phyloP scores from a whole-genome alignment of 2,329 filamentous ascomycete genomes.

The Chaetomium globosum region DNA sequence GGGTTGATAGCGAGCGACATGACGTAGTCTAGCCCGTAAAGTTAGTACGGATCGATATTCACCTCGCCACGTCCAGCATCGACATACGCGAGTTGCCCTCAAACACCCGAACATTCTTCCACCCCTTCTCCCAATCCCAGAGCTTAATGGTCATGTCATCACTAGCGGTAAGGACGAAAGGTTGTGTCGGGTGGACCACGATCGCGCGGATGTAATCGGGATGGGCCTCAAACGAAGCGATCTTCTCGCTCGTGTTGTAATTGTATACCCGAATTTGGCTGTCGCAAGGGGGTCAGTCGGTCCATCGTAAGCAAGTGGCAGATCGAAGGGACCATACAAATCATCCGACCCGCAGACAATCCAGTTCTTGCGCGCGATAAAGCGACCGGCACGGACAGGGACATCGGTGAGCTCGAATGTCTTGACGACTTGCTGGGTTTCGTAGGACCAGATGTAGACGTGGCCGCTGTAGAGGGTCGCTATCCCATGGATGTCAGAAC shows the following conservation, averaged over 20 bases:
- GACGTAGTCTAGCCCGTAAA: slow-evolving; percentile 32
- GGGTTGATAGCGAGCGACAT: slow-evolving; percentile 88
- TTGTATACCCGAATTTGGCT: slow-evolving; percentile 82
- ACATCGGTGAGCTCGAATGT: slow-evolving; percentile 99
- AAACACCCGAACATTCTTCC: slow-evolving; percentile 97
- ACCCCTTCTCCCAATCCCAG: slow-evolving; percentile 98
- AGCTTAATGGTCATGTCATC: slow-evolving; percentile 99
- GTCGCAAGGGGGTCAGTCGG: slow-evolving; percentile 62
- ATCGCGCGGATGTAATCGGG: slow-evolving; percentile 98
- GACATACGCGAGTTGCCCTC: slow-evolving; percentile 77
- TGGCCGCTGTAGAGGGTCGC: slow-evolving; percentile 91
- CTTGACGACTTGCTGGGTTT: slow-evolving; percentile 95
- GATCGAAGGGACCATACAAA: slow-evolving; percentile 56
- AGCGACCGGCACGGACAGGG: slow-evolving; percentile 92
- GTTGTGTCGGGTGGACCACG: slow-evolving; percentile 90
- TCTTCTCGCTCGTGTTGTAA: slow-evolving; percentile 99
- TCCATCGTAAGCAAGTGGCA: not conserved
- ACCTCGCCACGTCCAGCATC: slow-evolving; percentile 58
- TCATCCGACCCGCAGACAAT: slow-evolving; percentile 94
- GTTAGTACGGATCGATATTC: slow-evolving; percentile 22
- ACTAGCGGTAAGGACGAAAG: slow-evolving; percentile 92
- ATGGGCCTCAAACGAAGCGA: slow-evolving; percentile 94
- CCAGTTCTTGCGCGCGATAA: slow-evolving; percentile 98
- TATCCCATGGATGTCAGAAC: slow-evolving; percentile 28
- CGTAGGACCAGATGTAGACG: slow-evolving; percentile 99